phyloP scores from a whole-genome alignment of 2,329 filamentous ascomycete species.

The Fusarium nelsonii region DNA sequence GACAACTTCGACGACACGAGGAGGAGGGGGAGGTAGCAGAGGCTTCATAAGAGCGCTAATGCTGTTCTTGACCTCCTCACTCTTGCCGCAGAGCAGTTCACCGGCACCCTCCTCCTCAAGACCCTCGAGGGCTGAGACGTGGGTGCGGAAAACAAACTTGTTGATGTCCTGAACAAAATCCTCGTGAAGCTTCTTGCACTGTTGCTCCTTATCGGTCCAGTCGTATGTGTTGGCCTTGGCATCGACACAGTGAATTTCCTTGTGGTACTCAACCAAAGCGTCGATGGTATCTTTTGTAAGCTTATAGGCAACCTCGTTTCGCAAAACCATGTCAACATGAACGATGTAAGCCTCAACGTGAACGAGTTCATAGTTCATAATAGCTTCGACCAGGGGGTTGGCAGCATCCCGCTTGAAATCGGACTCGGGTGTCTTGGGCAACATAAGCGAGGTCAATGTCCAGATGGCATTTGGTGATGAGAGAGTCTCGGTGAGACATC shows the following conservation, averaged over 20 bases:
- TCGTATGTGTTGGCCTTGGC: conserved; percentile 89
- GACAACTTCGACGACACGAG: conserved; percentile 88
- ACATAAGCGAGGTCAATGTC: conserved; percentile 92
- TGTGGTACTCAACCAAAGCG: conserved; percentile 92
- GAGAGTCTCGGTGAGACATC: conserved; percentile 94
- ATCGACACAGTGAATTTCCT: conserved; percentile 93
- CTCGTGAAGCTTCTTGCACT: conserved; percentile 97
- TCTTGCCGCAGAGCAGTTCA: conserved; percentile 90
- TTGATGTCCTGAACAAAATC: conserved; percentile 97
- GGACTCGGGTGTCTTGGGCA: conserved; percentile 87
- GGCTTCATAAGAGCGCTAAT: conserved; percentile 89
- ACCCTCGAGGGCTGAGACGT: conserved; percentile 90
- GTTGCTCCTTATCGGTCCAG: conserved; percentile 96
- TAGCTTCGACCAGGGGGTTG: conserved; percentile 71
- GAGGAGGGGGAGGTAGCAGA: conserved; percentile 86
- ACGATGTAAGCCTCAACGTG: conserved; percentile 98
- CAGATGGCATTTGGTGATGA: conserved; percentile 93
- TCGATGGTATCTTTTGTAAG: conserved; percentile 95
- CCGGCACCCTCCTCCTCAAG: conserved; percentile 96
- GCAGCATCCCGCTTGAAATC: conserved; percentile 84
- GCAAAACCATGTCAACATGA: conserved; percentile 98
- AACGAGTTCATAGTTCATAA: conserved; percentile 93
- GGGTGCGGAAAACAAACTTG: conserved; percentile 94
- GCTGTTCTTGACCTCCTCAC: conserved; percentile 90
- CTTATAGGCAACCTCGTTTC: conserved; percentile 98